Conservation (phyloP, 1,284 basidiomycete species). For the Microbotryomycetes sp. region DNA sequence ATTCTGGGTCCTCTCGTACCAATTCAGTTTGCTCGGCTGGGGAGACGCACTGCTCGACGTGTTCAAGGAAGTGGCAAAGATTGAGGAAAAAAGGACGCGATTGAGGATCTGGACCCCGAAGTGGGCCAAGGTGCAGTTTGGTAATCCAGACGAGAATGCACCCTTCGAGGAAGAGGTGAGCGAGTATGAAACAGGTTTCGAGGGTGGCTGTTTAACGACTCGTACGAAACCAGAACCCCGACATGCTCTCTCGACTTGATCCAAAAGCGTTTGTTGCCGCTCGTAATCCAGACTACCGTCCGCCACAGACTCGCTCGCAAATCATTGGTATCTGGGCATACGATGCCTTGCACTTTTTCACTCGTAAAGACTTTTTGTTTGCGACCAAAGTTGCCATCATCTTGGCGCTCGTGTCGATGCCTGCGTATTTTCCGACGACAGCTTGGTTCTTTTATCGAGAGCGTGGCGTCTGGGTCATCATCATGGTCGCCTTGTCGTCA, state of each 20-base stretch:
- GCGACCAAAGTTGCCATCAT: conserved; percentile 70
- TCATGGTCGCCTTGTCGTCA: conserved; percentile 13
- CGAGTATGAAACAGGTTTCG: not conserved
- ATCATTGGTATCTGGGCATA: conserved; percentile 36
- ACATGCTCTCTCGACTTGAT: conserved; percentile 36
- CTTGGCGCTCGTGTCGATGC: conserved; percentile 44
- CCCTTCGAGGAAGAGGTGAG: conserved; percentile 23
- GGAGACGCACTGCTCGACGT: conserved; percentile 47
- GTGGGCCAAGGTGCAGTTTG: conserved; percentile 12
- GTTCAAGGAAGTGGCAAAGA: conserved; percentile 50
- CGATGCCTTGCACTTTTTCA: conserved; percentile 34
- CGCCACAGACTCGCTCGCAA: conserved; percentile 37
- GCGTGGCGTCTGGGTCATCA: conserved; percentile 32
- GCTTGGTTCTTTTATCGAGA: conserved; percentile 37
- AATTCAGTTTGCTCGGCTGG: conserved; percentile 59
- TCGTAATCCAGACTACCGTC: conserved; percentile 43
- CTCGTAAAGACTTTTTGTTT: conserved; percentile 50
- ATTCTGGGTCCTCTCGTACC: conserved; percentile 63
- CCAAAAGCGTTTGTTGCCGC: conserved; percentile 16
- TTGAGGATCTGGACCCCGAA: conserved; percentile 62
- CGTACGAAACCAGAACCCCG: conserved; percentile 56
- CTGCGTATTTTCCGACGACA: conserved; percentile 26
- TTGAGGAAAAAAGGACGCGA: conserved; percentile 52
- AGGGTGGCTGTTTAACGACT: conserved; percentile 5
- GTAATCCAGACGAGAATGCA: conserved; percentile 1